These are phyloP conservation scores for Ustilago loliicola DNA, from an alignment of 1,284 basidiomycete species.

Conservation along the genomic window DNA sequence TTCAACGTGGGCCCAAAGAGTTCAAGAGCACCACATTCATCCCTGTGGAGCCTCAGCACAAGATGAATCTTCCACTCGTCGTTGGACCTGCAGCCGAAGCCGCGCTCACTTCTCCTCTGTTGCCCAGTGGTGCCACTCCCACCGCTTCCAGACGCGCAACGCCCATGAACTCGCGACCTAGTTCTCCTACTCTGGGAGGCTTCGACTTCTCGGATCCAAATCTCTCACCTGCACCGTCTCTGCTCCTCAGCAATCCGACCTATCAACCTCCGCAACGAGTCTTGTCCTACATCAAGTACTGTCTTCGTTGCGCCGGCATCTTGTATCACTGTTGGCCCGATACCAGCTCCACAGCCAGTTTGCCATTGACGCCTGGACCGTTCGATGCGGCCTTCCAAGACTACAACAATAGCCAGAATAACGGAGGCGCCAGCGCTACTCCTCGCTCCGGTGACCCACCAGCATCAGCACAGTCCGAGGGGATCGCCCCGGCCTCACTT, in stretches of 20 bases:
- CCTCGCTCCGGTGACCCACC: conserved; percentile 15
- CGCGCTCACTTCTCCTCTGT: conserved; percentile 37
- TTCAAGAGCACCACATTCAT: conserved; percentile 74
- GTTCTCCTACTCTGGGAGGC: conserved; percentile 22
- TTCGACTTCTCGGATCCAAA: conserved; percentile 22
- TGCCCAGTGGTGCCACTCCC: conserved; percentile 44
- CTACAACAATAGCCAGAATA: conserved; percentile 24
- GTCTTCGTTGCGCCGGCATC: conserved; percentile 74
- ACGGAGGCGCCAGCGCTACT: conserved; percentile 3
- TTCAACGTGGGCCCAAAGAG: conserved; percentile 57
- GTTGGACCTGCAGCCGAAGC: conserved; percentile 52
- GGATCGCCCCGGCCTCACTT: conserved; percentile 14
- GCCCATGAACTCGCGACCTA: conserved; percentile 36
- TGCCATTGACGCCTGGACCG: conserved; percentile 42
- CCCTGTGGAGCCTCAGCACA: conserved; percentile 72
- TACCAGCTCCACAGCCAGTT: conserved; percentile 38
- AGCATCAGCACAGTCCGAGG: conserved; percentile 15
- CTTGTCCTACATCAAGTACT: conserved; percentile 71
- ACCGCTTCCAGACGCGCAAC: conserved; percentile 40
- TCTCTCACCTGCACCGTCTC: conserved; percentile 43
- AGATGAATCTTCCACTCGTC: conserved; percentile 71
- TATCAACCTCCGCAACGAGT: conserved; percentile 56
- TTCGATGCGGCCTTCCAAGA: conserved; percentile 44
- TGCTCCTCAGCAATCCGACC: conserved; percentile 62
- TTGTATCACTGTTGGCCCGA: conserved; percentile 73